Evolutionary conservation across 1,284 basidiomycete species (phyloP), one percentile per base, ranked within the genome.

Genomic region (Neonothopanus nambi): DNA sequence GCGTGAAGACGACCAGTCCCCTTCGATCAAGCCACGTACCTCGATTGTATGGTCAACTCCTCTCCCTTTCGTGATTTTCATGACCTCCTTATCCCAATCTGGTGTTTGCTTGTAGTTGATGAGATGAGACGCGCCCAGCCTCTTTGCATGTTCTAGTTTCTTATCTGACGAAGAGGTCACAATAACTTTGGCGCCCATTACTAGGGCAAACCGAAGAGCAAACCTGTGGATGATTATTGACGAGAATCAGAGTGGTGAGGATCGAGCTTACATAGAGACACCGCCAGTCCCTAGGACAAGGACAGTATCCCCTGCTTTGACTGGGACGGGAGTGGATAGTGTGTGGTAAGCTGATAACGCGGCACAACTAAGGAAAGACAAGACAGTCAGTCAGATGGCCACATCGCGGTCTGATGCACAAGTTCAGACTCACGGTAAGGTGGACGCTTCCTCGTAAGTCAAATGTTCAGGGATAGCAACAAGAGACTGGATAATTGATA

Each of bases 31-130:
- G 9, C 84, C 82, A 3, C 81, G 80, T n/a, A 79, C 71, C 64
- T 86, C 84, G 43, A 86, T 67, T 37, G 85, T 64, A 59, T 81
- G 79, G 53, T 86, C 79, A 3, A 81, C 83, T 12, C 85, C 84
- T 11, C 63, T 62, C 1, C 78, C 81, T 13, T 69, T 69, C 7
- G 82, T 82, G 64, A 82, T 68, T 45, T 73, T 73, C 40, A 77
- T 55, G 2, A 81, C 78, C 53, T 79, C 75, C 39, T 79, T 66
- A 23, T 80, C 77, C 84, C 82, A 86, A 37, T 84, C 66, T 0
- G 78, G 77, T 8, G 67, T 74, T 44, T 63, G 76, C 40, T 73
- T 78, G 65, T 87, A 87, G 65, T 87, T 86, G 66, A 85, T 79
- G 8, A 76, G 52, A 55, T 81, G 70, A 7, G 75, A 72, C 0